Percentiles rank a stretch among this genome's conserved stretches.
phyloP scores from a whole-genome alignment of 148 eudicot genomes.

The Chenopodium quinoa region DNA sequence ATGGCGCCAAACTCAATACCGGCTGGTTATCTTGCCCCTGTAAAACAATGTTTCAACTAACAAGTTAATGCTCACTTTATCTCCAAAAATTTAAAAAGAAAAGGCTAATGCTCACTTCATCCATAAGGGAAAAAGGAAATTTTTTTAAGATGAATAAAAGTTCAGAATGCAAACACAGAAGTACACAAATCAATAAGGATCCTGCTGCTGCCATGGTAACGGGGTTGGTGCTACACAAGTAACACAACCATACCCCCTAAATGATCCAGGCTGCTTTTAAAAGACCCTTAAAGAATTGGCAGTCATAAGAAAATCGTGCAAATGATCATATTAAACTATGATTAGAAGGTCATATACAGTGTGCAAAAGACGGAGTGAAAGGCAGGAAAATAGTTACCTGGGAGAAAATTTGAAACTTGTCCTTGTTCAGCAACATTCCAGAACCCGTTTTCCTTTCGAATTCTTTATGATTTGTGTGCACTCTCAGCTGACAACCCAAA shows the following conservation, averaged over 20 bases:
- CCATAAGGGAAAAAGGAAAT: background rate
- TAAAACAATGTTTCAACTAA: background rate
- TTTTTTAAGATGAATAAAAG: background rate
- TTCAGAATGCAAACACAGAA: background rate
- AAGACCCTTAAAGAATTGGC: background rate
- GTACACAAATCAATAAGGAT: background rate
- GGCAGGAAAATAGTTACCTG: slow-evolving; percentile 44
- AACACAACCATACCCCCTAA: background rate
- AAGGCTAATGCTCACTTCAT: background rate
- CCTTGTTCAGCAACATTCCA: slow-evolving; percentile 19
- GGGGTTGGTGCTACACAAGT: background rate
- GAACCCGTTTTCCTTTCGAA: slow-evolving; percentile 22
- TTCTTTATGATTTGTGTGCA: slow-evolving; percentile 41
- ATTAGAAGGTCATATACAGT: background rate
- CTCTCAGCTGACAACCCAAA: slow-evolving; percentile 69
- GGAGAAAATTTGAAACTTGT: slow-evolving; percentile 50
- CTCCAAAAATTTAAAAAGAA: background rate
- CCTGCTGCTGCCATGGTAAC: background rate
- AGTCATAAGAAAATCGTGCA: background rate
- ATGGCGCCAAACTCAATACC: slow-evolving; percentile 49
- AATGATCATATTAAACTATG: background rate
- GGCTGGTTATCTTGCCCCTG: slow-evolving; percentile 51
- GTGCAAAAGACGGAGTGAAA: background rate
- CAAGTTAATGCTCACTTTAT: background rate
- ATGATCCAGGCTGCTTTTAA: background rate